Percentiles rank a stretch among this genome's conserved stretches.
These are phyloP conservation scores for Allantophomopsis cytisporea DNA, from an alignment of 2,329 filamentous ascomycete species.

Conservation along the genomic window DNA sequence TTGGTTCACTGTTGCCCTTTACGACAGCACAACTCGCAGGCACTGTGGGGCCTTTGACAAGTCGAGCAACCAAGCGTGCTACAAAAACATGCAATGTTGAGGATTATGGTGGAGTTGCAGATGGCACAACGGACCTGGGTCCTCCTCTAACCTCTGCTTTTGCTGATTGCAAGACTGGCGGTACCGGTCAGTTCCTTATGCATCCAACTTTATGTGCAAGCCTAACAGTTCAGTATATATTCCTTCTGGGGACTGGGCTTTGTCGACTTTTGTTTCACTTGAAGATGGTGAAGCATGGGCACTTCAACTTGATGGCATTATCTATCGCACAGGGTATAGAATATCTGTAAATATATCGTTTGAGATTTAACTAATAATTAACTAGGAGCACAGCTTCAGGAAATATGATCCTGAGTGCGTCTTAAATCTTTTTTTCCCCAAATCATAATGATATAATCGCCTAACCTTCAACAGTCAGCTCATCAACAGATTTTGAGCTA, in stretches of 20 bases:
- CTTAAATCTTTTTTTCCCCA: too few relatives aligned
- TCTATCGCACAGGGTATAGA: slow-evolving; percentile 30
- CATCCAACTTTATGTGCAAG: slow-evolving; percentile 2
- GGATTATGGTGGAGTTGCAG: slow-evolving; percentile 34
- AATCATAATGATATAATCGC: too few relatives aligned
- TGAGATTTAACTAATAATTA: slow-evolving; percentile 36
- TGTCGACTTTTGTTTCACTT: slow-evolving; percentile 33
- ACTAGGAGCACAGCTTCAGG: slow-evolving; percentile 24
- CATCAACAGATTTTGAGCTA: slow-evolving; percentile 33
- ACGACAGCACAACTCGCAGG: slow-evolving; percentile 24
- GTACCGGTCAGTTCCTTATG: slow-evolving; percentile 19
- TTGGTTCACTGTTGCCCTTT: slow-evolving; percentile 8
- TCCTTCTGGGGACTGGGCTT: slow-evolving; percentile 32
- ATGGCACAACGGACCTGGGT: slow-evolving; percentile 35
- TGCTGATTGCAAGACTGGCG: slow-evolving; percentile 33
- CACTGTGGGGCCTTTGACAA: slow-evolving; percentile 28
- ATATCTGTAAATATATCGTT: slow-evolving; percentile 9
- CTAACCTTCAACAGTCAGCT: too few relatives aligned
- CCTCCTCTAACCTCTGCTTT: slow-evolving; percentile 32
- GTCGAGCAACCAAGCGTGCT: slow-evolving; percentile 25
- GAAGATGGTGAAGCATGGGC: slow-evolving; percentile 31
- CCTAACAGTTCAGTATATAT: slow-evolving; percentile 22
- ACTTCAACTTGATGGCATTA: slow-evolving; percentile 36
- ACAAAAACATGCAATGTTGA: slow-evolving; percentile 36
- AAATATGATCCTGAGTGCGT: too few relatives aligned